Percentiles rank a stretch among this genome's conserved stretches.
phyloP scores from a whole-genome alignment of 768 basidiomycete genomes.

The Leucocoprinus birnbaumii region DNA sequence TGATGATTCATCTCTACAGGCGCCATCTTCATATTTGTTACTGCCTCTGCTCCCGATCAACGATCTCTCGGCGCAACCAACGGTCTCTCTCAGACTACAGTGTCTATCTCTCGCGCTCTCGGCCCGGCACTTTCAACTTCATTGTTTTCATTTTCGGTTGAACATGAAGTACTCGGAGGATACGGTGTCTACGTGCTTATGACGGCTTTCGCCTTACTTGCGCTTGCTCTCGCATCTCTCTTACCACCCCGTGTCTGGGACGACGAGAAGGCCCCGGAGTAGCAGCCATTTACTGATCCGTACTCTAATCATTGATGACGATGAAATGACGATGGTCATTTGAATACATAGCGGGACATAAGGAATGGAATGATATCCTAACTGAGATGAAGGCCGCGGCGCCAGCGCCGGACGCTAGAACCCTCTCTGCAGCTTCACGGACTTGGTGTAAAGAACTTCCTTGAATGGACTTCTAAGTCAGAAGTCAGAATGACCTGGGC shows the following conservation, averaged over 20 bases:
- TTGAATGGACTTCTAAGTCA: no score
- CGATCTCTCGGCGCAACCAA: slow-evolving; percentile 49
- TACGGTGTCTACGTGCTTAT: slow-evolving; percentile 43
- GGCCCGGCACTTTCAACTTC: slow-evolving; percentile 49
- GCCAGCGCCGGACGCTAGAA: no score
- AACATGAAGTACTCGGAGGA: slow-evolving; percentile 43
- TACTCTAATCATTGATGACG: no score
- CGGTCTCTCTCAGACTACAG: slow-evolving; percentile 44
- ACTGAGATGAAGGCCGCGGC: no score
- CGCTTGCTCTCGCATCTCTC: slow-evolving; percentile 26
- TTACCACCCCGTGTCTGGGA: slow-evolving; percentile 38
- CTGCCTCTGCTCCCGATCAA: slow-evolving; percentile 45
- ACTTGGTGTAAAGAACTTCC: no score
- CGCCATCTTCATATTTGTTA: slow-evolving; percentile 49
- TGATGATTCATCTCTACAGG: slow-evolving; percentile 23
- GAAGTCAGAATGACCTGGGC: no score
- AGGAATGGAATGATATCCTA: no score
- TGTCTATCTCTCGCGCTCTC: slow-evolving; percentile 43
- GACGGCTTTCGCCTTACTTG: slow-evolving; percentile 26
- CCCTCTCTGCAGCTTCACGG: no score
- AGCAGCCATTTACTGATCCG: no score
- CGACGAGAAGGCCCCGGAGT: no score
- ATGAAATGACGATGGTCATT: no score
- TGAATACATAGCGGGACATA: no score
- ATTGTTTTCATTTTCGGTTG: slow-evolving; percentile 48